phyloP scores from a whole-genome alignment of 179 eudicot genomes.

The Silene noctiflora region DNA sequence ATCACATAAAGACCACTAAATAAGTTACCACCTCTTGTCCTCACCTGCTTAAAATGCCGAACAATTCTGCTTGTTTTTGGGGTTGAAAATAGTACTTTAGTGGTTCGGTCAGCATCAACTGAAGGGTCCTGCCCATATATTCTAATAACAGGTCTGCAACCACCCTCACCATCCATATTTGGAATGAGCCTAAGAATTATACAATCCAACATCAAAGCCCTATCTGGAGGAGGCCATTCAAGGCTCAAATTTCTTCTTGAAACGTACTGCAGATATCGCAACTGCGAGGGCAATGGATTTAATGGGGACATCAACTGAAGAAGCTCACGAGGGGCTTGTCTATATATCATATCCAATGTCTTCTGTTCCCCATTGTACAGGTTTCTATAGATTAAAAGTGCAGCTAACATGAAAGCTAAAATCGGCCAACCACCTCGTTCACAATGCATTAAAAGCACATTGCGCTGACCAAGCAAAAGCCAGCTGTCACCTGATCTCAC shows the following conservation, averaged over 20 bases:
- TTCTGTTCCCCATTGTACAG: conserved; percentile 63
- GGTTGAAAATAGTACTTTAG: conserved; percentile 58
- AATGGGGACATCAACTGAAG: conserved; percentile 57
- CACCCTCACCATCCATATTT: conserved; percentile 61
- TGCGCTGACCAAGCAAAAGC: conserved; percentile 65
- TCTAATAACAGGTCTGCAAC: conserved; percentile 69
- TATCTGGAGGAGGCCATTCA: conserved; percentile 68
- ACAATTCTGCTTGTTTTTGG: conserved; percentile 52
- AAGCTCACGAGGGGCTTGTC: conserved; percentile 73
- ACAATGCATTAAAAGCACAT: conserved; percentile 73
- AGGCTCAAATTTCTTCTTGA: conserved; percentile 57
- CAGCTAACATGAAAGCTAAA: conserved; percentile 74
- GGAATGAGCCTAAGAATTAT: conserved; percentile 66
- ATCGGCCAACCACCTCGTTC: conserved; percentile 73
- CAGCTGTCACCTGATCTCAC: conserved; percentile 76
- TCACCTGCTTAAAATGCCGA: conserved; percentile 67
- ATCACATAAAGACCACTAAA: background rate
- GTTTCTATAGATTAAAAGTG: conserved; percentile 60
- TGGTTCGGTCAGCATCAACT: conserved; percentile 38
- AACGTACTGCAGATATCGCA: conserved; percentile 73
- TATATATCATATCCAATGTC: conserved; percentile 69
- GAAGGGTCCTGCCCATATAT: conserved; percentile 70
- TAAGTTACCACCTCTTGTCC: conserved; percentile 22
- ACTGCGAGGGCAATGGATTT: conserved; percentile 74
- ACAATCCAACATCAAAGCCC: conserved; percentile 62